Base-by-base conservation (phyloP, 2,329 filamentous ascomycete species). In the Scolecobasidium constrictum region DNA sequence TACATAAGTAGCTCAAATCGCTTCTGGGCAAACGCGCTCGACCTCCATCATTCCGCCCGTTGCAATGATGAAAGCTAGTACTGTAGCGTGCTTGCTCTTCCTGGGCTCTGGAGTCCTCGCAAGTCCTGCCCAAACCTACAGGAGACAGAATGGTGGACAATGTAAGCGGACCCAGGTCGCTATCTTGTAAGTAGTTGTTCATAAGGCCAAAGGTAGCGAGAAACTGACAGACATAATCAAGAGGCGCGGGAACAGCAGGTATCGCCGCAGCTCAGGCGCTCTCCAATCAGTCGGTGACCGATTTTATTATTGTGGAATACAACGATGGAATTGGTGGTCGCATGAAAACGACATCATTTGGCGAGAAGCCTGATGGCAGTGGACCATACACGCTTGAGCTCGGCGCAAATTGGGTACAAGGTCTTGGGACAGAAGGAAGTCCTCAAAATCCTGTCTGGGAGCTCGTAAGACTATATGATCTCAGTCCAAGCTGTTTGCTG, bases 291-390 rank as follows among this genome's bases (percentile, higher is more conserved):
- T 80, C 76, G 0, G 61, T 83, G 4, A 60, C 66, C 0, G 77
- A 83, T 46, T 83, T 83, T 46, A 42, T 83, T 5, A 77, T 83
- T 37, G 56, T 83, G 3, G 79, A 83, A 47, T 75, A 77, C 46
- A 76, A 77, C 11, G 64, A 71, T 46, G 66, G 71, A 11, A 71
- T 83, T 45, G 79, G 80, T 2, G 80, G 80, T 2, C 71, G 79
- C 4, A 68, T 78, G 31, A 60, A 60, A n/a, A 71, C 81, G 46
- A 68, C 68, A 0, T 61, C 64, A 0, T 81, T 82, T 50, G 77
- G 78, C 4, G 59, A 64, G 13, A 61, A 67, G 18, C 40, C 53
- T 3, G 26, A 58, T 0, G 61, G 72, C 26, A 75, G 75, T 1
- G 62, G 68, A 1, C 69, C 73, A 0, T 78, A 76, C 46, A 67